Percentiles rank a stretch among this genome's conserved stretches.
Conservation (phyloP, 208 protist species). For the Trypanosoma rangeli region DNA sequence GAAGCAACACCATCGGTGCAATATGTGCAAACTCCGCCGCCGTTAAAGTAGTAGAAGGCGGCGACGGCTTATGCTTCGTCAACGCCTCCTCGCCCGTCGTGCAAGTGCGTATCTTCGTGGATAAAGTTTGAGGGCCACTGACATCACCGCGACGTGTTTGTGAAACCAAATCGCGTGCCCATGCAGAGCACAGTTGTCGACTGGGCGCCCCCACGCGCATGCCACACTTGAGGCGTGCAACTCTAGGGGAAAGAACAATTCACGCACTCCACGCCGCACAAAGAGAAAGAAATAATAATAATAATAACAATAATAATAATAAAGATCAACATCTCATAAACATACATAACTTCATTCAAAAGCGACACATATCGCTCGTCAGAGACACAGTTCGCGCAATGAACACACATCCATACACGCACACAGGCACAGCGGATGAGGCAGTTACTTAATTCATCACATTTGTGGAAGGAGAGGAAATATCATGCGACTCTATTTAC, state of each 20-base stretch:
- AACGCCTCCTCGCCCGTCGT: background rate
- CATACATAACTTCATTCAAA: background rate
- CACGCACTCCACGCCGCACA: background rate
- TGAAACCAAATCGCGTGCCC: background rate
- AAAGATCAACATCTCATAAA: background rate
- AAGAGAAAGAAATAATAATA: background rate
- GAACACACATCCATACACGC: too few species aligned
- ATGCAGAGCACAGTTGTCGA: background rate
- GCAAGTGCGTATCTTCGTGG: background rate
- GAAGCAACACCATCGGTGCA: conserved; percentile 56
- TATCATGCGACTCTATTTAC: too few species aligned
- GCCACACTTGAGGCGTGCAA: background rate
- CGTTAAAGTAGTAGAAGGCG: background rate
- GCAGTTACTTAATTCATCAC: too few species aligned
- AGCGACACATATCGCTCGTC: background rate
- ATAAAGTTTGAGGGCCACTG: background rate
- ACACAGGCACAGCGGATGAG: too few species aligned
- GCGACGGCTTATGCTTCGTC: background rate
- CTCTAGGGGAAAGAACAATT: background rate
- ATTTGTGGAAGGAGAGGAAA: too few species aligned
- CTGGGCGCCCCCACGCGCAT: background rate
- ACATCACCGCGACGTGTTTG: background rate
- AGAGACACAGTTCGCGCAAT: too few species aligned
- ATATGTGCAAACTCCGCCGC: conserved; percentile 39
- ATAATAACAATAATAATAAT: background rate